Conservation (phyloP, 163 green algal species). For the Volvox carteri region DNA sequence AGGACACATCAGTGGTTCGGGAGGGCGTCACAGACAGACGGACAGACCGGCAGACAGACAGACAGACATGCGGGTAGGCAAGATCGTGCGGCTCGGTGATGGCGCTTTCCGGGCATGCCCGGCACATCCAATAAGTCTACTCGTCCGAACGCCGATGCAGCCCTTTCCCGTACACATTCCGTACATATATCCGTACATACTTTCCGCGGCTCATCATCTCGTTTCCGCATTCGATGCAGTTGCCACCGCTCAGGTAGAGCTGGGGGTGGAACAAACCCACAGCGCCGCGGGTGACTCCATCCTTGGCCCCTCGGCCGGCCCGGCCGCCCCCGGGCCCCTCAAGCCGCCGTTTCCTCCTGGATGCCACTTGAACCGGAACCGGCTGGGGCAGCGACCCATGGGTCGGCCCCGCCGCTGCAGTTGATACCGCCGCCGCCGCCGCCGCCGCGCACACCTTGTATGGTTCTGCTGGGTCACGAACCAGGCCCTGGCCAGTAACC, state of each 20-base stretch:
- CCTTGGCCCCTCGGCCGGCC: not conserved
- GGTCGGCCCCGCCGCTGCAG: not conserved
- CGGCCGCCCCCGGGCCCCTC: not conserved
- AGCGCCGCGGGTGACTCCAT: not conserved
- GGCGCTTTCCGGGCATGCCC: too few species aligned
- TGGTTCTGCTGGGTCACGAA: not conserved
- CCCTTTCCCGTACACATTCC: not conserved
- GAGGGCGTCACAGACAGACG: not conserved
- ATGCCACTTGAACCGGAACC: slow-evolving; percentile 30
- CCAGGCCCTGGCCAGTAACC: not conserved
- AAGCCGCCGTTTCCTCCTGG: not conserved
- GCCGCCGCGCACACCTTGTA: not conserved
- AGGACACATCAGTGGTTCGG: too few species aligned
- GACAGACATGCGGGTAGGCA: too few species aligned
- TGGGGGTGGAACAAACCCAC: slow-evolving; percentile 32
- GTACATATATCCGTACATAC: not conserved
- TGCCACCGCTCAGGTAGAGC: slow-evolving; percentile 19
- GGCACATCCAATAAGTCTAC: not conserved
- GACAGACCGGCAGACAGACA: not conserved
- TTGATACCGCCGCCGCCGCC: not conserved
- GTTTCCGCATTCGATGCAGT: slow-evolving; percentile 23
- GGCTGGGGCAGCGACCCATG: slow-evolving; percentile 16
- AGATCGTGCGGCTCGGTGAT: too few species aligned
- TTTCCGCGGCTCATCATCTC: slow-evolving; percentile 44
- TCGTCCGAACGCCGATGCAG: not conserved